A percentile compares a stretch with the other conserved stretches of the same genome.
Conservation (phyloP, 139 green algal species). For the Yamagishiella unicocca region DNA sequence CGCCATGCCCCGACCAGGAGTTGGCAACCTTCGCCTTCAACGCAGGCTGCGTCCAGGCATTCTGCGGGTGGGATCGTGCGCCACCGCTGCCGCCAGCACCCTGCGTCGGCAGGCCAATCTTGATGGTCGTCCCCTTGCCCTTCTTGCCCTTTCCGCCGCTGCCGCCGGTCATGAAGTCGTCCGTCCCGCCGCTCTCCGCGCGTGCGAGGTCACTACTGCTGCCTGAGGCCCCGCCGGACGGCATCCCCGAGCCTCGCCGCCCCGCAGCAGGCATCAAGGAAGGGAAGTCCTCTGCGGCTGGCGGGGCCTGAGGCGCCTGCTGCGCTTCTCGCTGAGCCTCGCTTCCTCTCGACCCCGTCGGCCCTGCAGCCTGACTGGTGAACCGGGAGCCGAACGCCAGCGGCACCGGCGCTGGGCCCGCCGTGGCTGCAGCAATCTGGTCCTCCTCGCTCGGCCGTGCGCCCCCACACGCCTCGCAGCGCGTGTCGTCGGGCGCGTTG, state of each 20-base stretch:
- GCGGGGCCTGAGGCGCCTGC: background rate
- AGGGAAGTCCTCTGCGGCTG: slow-evolving; percentile 30
- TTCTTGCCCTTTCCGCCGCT: slow-evolving; percentile 40
- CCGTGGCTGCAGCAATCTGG: background rate
- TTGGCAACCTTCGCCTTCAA: slow-evolving; percentile 22
- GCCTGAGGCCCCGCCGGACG: background rate
- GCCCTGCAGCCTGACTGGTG: background rate
- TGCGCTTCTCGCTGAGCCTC: background rate
- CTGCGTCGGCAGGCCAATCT: slow-evolving; percentile 18
- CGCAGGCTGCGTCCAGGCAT: slow-evolving; percentile 39
- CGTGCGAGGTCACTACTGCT: background rate
- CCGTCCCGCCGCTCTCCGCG: background rate
- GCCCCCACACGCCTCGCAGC: slow-evolving; percentile 41
- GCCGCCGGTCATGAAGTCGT: background rate
- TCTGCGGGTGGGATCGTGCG: slow-evolving; percentile 7
- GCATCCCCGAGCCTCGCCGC: background rate
- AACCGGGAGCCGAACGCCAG: background rate
- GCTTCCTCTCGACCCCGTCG: background rate
- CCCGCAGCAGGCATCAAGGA: background rate
- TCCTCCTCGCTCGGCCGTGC: slow-evolving; percentile 5
- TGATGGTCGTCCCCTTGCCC: slow-evolving; percentile 41
- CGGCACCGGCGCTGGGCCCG: background rate
- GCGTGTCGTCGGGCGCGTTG: slow-evolving; percentile 45
- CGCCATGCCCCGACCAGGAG: slow-evolving; percentile 35
- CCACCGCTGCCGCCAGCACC: background rate